Percentiles rank a stretch among this genome's conserved stretches.
phyloP scores from a whole-genome alignment of 192 early-diverging fungal genomes.

The Backusella sp. region DNA sequence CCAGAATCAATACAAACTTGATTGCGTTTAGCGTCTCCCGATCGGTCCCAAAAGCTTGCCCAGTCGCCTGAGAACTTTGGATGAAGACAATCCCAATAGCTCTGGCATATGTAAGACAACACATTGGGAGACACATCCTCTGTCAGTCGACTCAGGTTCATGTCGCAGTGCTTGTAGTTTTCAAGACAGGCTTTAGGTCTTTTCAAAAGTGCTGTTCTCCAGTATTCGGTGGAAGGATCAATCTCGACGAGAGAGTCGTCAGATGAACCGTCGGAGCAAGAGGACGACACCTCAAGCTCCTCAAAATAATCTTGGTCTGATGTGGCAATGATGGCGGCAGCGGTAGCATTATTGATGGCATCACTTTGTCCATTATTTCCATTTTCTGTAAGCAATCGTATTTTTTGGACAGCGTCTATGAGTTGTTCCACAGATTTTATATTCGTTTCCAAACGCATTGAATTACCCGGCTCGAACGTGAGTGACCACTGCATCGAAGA shows the following conservation, averaged over 20 bases:
- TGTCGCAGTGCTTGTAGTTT: slow-evolving; percentile 13
- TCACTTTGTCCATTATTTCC: background rate
- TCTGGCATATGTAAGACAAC: slow-evolving; percentile 27
- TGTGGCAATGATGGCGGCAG: background rate
- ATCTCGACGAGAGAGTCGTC: background rate
- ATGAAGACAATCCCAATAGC: slow-evolving; percentile 38
- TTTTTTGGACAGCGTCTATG: slow-evolving; percentile 37
- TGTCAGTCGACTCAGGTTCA: slow-evolving; percentile 11
- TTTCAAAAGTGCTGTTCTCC: slow-evolving; percentile 15
- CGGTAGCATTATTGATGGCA: slow-evolving; percentile 2
- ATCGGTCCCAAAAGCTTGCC: slow-evolving; percentile 33
- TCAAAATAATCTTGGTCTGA: background rate
- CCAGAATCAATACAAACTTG: slow-evolving; percentile 34
- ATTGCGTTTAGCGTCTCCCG: slow-evolving; percentile 29
- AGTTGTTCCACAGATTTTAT: slow-evolving; percentile 39
- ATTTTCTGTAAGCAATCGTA: slow-evolving; percentile 18
- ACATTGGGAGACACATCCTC: slow-evolving; percentile 30
- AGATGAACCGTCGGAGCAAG: background rate
- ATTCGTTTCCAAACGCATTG: slow-evolving; percentile 36
- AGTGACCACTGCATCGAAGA: slow-evolving; percentile 28
- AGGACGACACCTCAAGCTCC: background rate
- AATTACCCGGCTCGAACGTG: slow-evolving; percentile 29
- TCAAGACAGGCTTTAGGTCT: slow-evolving; percentile 19
- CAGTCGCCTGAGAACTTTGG: slow-evolving; percentile 36
- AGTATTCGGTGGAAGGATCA: slow-evolving; percentile 23